These are phyloP conservation scores for Pseudozyma flocculosa DNA, from an alignment of 1,284 basidiomycete genomes.

Conservation along the genomic window DNA sequence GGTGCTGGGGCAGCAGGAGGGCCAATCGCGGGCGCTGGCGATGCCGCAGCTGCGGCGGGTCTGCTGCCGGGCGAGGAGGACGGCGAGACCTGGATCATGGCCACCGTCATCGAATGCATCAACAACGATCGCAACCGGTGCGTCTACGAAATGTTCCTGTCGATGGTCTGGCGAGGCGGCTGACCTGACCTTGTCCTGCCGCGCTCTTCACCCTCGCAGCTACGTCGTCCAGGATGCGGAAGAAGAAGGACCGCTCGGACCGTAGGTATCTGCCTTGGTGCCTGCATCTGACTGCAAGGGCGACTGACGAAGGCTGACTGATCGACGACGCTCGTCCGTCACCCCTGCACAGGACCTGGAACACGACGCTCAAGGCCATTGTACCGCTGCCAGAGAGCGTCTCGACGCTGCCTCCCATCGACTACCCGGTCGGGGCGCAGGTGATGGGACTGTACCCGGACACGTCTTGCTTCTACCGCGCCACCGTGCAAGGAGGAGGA, in stretches of 20 bases:
- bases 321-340: not conserved
- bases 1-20: not conserved
- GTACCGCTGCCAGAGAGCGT: slow-evolving; percentile 50
- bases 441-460: slow-evolving; percentile 57
- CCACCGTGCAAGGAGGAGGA: slow-evolving; percentile 52
- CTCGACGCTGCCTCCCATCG: slow-evolving; percentile 44
- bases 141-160: not conserved
- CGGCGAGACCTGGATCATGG: slow-evolving; percentile 48
- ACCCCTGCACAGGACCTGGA: slow-evolving; percentile 7
- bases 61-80: slow-evolving; percentile 17
- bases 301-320: not conserved
- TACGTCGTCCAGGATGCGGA: slow-evolving; percentile 41
- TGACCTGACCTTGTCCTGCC: not conserved
- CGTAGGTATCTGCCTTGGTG: slow-evolving; percentile 11
- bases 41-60: not conserved
- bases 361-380: slow-evolving; percentile 48
- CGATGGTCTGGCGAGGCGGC: not conserved
- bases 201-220: too few relatives aligned
- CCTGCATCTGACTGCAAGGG: too few relatives aligned
- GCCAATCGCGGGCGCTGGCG: not conserved
- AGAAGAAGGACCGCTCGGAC: slow-evolving; percentile 9
- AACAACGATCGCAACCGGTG: slow-evolving; percentile 40
- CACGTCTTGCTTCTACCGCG: slow-evolving; percentile 57
- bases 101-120: slow-evolving; percentile 39
- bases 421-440: slow-evolving; percentile 43